Evolutionary conservation across 1,139 yeast genomes (phyloP), one percentile per base, ranked within the genome.

Genomic region (Protomyces pachydermus): DNA sequence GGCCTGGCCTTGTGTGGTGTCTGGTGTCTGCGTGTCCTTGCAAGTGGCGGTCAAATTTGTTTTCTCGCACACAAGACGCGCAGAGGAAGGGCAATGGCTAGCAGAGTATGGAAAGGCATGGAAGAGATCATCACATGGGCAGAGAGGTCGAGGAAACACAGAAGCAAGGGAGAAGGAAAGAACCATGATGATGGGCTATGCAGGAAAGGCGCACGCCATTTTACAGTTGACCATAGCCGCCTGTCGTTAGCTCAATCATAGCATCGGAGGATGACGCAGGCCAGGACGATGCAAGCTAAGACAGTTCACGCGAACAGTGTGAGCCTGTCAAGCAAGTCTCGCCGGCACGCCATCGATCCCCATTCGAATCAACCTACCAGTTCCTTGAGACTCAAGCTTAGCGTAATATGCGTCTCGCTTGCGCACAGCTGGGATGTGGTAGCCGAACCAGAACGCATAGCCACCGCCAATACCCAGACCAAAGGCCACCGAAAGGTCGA

Each of bases 361-460:
- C 32, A 4, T 28, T 28, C 9, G 1, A 28, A 28, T 6, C 32
- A 28, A 56, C 61, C 16, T 35, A 46, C 61, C 60, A 34, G 54
- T 50, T 46, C 63, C 63, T 42, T 64, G 64, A 23, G 64, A 60
- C 37, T 61, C 65, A 14, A 65, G 65, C 51, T 65, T 65, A 16
- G 57, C 62, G 37, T 66, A 66, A 52, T 52, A 66, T 18, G 62
- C 65, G 20, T 66, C 67, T 20, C 67, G 61, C 48, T 60, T 56
- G n/a, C 63, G 67, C 12, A 61, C 55, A 25, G 67, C 57, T 6
- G 67, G 67, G 42, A 65, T 61, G 45, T 66, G 67, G 54, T 63
- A 66, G 18, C 65, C 67, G 34, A 45, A 61, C 67, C 67, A 66
- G 56, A 61, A 66, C 1, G 56, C 60, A 56, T 56, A 65, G 10